Evolutionary conservation across 805 yeast genomes (phyloP), one percentile per base, ranked within the genome.

Genomic region (Starmerella asiatica): DNA sequence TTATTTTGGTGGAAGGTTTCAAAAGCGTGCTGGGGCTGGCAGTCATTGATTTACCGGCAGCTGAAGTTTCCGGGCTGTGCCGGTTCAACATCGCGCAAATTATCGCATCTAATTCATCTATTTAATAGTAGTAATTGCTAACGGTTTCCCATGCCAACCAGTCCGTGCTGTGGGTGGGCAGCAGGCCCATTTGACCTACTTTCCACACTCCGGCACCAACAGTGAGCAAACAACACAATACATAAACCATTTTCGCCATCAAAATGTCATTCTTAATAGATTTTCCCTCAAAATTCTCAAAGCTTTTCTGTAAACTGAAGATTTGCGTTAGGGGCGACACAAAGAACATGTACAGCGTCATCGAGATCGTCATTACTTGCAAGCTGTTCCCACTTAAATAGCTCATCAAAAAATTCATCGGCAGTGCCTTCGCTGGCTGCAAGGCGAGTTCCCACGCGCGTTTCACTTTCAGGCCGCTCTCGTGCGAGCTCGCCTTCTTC

Each of bases 301-400:
- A 86, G n/a, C 70, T 67, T 14, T 63, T 49, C 44, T 68, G 67
- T 0, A 79, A 72, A 4, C 64, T 59, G 28, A 76, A 56, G 2
- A 91, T 75, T 19, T 93, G 83, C 51, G 73, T 76, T 28, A 83
- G 52, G 0, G 96, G 91, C 34, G 74, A 76, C 47, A 57, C 32
- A 37, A 81, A 70, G 48, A 91, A 73, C 50, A 88, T 64, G 83
- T 79, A 83, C 21, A 81, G 57, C 0, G 94, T 79, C 81, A 85
- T 86, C 62, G 85, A 77, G 34, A 88, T 79, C 3, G 96, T 91
- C 47, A 88, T 84, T 49, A 88, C 69, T 53, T 91, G 97, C 21
- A 91, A 63, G 3, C 93, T 73, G 52, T 79, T 79, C 24, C 97
- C 97, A 0, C 94, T 75, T 83, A 88, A 82, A 58, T 83, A 91